phyloP scores from a whole-genome alignment of 1,284 basidiomycete genomes.

The Melampsora americana region DNA sequence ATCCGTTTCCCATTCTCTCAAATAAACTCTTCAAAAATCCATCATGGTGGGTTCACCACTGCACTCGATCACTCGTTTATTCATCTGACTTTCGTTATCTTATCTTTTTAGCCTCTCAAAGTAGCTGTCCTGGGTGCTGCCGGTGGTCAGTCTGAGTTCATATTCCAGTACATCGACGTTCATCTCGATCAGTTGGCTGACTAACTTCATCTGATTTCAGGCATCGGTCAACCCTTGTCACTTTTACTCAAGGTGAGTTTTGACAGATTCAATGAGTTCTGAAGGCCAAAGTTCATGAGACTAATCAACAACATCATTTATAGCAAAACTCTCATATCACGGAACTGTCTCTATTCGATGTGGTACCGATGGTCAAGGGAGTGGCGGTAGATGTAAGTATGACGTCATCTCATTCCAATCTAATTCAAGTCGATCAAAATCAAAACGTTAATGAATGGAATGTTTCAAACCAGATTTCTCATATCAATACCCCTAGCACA shows the following conservation, averaged over 20 bases:
- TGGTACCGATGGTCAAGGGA: conserved; percentile 44
- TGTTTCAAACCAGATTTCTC: conserved; percentile 55
- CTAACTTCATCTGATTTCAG: conserved; percentile 6
- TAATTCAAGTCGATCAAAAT: conserved; percentile 50
- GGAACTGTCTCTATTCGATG: conserved; percentile 45
- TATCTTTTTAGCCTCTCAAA: conserved; percentile 29
- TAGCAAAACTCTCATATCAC: conserved; percentile 46
- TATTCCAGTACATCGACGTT: neutral
- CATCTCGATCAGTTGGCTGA: neutral
- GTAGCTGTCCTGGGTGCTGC: conserved; percentile 44
- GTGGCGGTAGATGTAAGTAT: conserved; percentile 44
- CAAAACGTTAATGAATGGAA: conserved; percentile 12
- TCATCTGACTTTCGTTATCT: neutral
- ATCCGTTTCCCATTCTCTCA: too few species aligned
- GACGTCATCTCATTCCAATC: neutral
- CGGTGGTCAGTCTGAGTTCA: conserved; percentile 38
- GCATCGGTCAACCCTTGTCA: conserved; percentile 42
- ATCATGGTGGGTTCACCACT: too few species aligned
- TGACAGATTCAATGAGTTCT: neutral
- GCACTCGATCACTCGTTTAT: too few species aligned
- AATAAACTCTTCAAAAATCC: too few species aligned
- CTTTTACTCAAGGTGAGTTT: conserved; percentile 40
- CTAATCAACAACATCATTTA: conserved; percentile 49
- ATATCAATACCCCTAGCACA: conserved; percentile 84
- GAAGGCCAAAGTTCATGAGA: conserved; percentile 17